A percentile compares a stretch with the other conserved stretches of the same genome.
Evolutionary conservation across 2,329 filamentous ascomycete species (phyloP).

Genomic region (Phialophora verrucosa): DNA sequence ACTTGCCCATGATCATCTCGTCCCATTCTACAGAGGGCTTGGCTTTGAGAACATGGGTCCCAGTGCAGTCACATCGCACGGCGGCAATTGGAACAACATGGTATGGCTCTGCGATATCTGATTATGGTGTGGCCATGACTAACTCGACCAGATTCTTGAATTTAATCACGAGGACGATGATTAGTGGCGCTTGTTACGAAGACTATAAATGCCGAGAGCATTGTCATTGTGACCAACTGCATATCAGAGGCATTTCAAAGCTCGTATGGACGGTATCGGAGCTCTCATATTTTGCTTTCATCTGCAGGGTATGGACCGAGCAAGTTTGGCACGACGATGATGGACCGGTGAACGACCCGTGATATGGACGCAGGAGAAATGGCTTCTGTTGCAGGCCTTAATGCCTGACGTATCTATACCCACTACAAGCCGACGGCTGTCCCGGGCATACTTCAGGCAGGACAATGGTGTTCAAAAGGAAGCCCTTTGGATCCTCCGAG

Average conservation of each 20-base stretch:
- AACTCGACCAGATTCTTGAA: constrained; percentile 21
- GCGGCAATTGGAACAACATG: constrained; percentile 84
- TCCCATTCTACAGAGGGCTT: constrained; percentile 76
- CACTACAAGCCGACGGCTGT: background rate
- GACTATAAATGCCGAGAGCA: background rate
- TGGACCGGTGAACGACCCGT: background rate
- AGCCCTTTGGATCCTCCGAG: background rate
- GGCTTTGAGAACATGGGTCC: constrained; percentile 72
- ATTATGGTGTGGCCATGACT: background rate
- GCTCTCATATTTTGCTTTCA: background rate
- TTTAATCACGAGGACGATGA: constrained; percentile 27
- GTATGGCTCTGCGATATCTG: constrained; percentile 52
- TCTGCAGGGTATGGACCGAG: background rate
- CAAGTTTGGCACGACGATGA: background rate
- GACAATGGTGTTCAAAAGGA: background rate
- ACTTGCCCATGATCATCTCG: constrained; percentile 74
- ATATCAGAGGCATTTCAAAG: background rate
- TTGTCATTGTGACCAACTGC: background rate
- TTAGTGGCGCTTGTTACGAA: constrained; percentile 5
- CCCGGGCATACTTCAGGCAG: background rate
- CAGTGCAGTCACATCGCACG: constrained; percentile 74
- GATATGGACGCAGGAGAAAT: background rate
- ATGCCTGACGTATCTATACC: background rate
- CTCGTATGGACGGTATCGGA: background rate
- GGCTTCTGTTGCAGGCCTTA: background rate